phyloP scores from a whole-genome alignment of 2,329 filamentous ascomycete genomes.

The Ophiostoma quercus region DNA sequence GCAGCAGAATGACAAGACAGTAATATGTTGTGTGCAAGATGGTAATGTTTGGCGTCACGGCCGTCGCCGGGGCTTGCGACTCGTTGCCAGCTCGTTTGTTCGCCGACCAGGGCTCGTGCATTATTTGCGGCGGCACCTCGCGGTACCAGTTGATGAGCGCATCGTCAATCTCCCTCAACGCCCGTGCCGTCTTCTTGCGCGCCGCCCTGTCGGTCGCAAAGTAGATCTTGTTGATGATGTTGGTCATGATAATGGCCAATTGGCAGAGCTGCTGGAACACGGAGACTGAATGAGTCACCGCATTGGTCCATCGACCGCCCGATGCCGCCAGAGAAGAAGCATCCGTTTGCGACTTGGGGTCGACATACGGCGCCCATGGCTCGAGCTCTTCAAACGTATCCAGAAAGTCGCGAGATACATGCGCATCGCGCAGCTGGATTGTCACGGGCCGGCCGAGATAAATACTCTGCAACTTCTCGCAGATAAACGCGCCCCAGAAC shows the following conservation, averaged over 20 bases:
- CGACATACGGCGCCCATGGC: conserved; percentile 35
- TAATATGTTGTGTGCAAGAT: conserved; percentile 34
- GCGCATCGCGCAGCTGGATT: conserved; percentile 34
- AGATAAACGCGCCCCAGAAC: conserved; percentile 36
- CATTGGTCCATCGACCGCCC: conserved; percentile 19
- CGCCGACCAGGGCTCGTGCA: conserved; percentile 17
- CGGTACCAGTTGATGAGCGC: conserved; percentile 21
- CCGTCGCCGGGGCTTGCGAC: neutral
- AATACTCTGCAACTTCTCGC: conserved; percentile 34
- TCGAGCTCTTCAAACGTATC: conserved; percentile 36
- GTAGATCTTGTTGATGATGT: conserved; percentile 26
- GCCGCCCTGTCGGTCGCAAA: conserved; percentile 10
- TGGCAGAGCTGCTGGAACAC: conserved; percentile 26
- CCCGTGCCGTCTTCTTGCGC: conserved; percentile 13
- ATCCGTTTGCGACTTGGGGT: conserved; percentile 23
- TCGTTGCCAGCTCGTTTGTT: conserved; percentile 2
- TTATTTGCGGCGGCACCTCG: conserved; percentile 21
- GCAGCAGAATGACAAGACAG: conserved; percentile 41
- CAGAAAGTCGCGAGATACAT: conserved; percentile 33
- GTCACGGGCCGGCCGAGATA: conserved; percentile 36
- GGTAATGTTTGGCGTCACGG: conserved; percentile 22
- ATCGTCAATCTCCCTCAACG: conserved; percentile 14
- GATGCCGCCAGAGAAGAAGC: conserved; percentile 17
- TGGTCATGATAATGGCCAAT: conserved; percentile 25
- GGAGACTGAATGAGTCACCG: conserved; percentile 24